These are phyloP conservation scores for Halenospora varia DNA, from an alignment of 495 filamentous ascomycete species.

Conservation along the genomic window DNA sequence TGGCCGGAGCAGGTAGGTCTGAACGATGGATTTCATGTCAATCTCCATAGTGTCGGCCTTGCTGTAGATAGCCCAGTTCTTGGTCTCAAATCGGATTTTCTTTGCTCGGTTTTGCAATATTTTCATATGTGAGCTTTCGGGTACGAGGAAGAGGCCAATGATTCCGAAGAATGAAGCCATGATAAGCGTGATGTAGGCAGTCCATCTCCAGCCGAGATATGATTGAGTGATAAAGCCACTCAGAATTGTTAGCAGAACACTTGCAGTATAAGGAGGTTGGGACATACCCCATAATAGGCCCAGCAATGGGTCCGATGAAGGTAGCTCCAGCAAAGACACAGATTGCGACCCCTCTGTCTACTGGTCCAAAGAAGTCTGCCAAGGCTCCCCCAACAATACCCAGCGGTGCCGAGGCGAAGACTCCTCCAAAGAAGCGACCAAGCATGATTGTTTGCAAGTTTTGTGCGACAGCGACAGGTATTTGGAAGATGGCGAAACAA, in stretches of 20 bases:
- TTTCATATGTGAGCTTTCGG: conserved; percentile 56
- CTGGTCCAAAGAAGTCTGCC: conserved; percentile 70
- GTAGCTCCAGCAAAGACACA: conserved; percentile 75
- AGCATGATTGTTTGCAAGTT: conserved; percentile 60
- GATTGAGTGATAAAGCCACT: conserved; percentile 66
- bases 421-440: conserved; percentile 58
- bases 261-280: conserved; percentile 54
- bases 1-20: conserved; percentile 16
- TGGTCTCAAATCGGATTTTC: conserved; percentile 40
- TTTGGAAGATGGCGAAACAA: conserved; percentile 57
- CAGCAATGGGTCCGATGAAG: conserved; percentile 70
- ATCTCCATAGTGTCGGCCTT: conserved; percentile 11
- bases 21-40: conserved; percentile 11
- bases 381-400: conserved; percentile 68
- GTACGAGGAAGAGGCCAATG: conserved; percentile 28
- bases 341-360: conserved; percentile 79
- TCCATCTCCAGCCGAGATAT: conserved; percentile 63
- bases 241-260: conserved; percentile 39
- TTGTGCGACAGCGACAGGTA: conserved; percentile 56
- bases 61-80: conserved; percentile 22
- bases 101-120: conserved; percentile 55
- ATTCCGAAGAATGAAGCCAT: conserved; percentile 36
- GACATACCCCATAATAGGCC: conserved; percentile 61
- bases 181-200: conserved; percentile 61
- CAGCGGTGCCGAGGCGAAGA: conserved; percentile 62